Evolutionary conservation across 306 rosid genomes (phyloP).

Genomic region (Malus asiatica): DNA sequence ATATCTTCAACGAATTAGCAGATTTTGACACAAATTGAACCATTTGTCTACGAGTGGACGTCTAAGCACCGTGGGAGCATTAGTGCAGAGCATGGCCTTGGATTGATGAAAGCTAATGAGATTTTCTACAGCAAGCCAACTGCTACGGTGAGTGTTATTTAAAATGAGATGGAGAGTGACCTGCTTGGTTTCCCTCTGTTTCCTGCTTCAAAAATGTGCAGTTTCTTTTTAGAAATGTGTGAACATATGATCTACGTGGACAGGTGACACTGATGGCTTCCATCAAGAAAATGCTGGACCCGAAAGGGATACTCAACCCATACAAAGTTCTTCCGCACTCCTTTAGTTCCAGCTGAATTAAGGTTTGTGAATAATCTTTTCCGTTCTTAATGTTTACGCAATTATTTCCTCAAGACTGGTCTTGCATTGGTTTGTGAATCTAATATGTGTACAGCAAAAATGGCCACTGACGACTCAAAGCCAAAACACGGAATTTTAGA

Average conservation of each 20-base stretch:
- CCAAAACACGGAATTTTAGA: background rate
- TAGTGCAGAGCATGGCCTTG: conserved; percentile 92
- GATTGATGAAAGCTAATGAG: conserved; percentile 84
- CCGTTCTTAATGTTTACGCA: background rate
- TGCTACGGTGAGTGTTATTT: conserved; percentile 50
- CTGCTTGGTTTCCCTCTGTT: background rate
- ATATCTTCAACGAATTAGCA: conserved; percentile 25
- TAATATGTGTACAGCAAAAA: background rate
- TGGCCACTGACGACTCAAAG: background rate
- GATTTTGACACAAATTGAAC: conserved; percentile 78
- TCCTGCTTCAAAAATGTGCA: background rate
- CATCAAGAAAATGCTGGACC: conserved; percentile 83
- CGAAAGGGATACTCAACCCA: conserved; percentile 83
- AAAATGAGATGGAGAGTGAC: background rate
- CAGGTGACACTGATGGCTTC: conserved; percentile 85
- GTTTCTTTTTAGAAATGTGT: conserved; percentile 8
- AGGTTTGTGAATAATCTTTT: background rate
- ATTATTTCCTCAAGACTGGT: background rate
- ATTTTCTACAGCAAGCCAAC: conserved; percentile 76
- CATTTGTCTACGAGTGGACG: conserved; percentile 95
- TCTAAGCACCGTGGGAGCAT: conserved; percentile 78
- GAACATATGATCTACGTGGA: conserved; percentile 11
- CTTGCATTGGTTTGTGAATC: background rate
- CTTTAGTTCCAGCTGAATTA: conserved; percentile 22
- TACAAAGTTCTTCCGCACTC: conserved; percentile 84